These are phyloP conservation scores for Aspergillus tubingensis DNA, from an alignment of 2,329 filamentous ascomycete genomes.

Conservation along the genomic window DNA sequence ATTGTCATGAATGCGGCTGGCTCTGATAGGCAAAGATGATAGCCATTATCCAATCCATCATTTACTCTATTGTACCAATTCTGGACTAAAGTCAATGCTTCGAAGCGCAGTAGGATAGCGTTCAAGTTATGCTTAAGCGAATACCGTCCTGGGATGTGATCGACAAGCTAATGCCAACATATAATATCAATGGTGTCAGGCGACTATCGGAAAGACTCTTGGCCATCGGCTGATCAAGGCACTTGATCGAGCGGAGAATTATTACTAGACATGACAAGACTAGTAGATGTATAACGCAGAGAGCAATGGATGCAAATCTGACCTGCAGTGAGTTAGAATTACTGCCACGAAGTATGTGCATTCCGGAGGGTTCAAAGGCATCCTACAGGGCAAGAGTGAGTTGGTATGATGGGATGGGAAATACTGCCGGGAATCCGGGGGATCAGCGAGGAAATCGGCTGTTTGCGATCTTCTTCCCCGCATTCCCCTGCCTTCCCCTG, in stretches of 20 bases:
- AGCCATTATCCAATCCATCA: too few relatives aligned
- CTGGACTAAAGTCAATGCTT: too few relatives aligned
- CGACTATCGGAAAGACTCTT: not conserved
- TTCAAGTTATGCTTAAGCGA: not conserved
- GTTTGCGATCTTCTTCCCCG: conserved; percentile 16
- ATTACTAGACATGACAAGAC: not conserved
- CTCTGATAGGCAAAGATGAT: too few relatives aligned
- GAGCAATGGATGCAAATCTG: not conserved
- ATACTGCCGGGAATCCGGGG: not conserved
- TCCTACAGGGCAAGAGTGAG: not conserved
- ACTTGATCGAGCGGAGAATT: not conserved
- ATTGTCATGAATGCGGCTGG: too few relatives aligned
- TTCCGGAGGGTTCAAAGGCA: not conserved
- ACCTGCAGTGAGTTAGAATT: not conserved
- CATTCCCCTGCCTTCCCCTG: conserved; percentile 9
- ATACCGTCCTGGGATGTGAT: not conserved
- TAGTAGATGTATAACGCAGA: not conserved
- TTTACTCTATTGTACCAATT: too few relatives aligned
- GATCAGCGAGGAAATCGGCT: not conserved
- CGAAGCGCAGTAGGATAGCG: not conserved
- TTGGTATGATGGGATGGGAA: too few relatives aligned
- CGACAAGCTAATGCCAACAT: not conserved
- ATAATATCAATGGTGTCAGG: not conserved
- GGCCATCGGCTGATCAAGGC: not conserved
- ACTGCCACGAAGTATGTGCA: not conserved